Conservation (phyloP, 2,329 filamentous ascomycete species). For the Cephalotrichum gorgonifer region DNA sequence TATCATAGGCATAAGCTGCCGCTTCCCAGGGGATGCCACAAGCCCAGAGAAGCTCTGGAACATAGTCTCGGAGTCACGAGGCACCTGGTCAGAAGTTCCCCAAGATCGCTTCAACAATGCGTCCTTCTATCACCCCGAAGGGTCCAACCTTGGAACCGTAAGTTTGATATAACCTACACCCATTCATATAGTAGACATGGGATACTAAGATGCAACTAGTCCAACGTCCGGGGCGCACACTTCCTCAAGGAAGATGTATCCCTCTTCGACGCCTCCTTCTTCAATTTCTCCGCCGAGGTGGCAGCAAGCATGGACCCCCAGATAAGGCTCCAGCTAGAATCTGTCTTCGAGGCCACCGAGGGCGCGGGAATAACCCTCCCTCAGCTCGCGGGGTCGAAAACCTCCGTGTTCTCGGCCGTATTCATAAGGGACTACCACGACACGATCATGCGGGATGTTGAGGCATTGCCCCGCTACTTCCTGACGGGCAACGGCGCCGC, state of each 20-base stretch:
- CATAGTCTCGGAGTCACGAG: not conserved
- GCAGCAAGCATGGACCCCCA: conserved; percentile 16
- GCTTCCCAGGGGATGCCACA: conserved; percentile 10
- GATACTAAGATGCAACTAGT: not conserved
- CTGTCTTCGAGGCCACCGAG: conserved; percentile 16
- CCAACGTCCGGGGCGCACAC: conserved; percentile 12
- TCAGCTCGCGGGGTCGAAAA: conserved; percentile 12
- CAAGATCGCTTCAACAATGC: not conserved
- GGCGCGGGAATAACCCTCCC: conserved; percentile 21
- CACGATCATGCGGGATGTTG: conserved; percentile 14
- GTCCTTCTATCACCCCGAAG: not conserved
- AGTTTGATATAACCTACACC: not conserved
- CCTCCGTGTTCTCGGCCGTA: conserved; percentile 17
- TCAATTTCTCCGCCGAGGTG: conserved; percentile 2
- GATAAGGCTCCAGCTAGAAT: conserved; percentile 14
- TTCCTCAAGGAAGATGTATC: conserved; percentile 15
- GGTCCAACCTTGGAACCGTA: not conserved
- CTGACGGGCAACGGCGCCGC: conserved; percentile 11
- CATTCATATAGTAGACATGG: not conserved
- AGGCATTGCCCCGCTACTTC: conserved; percentile 21
- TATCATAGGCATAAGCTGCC: conserved; percentile 14
- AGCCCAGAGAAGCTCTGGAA: conserved; percentile 10
- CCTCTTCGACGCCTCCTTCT: conserved; percentile 15
- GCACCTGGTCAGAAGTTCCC: not conserved
- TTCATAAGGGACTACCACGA: conserved; percentile 15